Percentiles rank a stretch among this genome's conserved stretches.
Evolutionary conservation across 495 filamentous ascomycete genomes (phyloP).

Genomic region (Podospora appendiculata): DNA sequence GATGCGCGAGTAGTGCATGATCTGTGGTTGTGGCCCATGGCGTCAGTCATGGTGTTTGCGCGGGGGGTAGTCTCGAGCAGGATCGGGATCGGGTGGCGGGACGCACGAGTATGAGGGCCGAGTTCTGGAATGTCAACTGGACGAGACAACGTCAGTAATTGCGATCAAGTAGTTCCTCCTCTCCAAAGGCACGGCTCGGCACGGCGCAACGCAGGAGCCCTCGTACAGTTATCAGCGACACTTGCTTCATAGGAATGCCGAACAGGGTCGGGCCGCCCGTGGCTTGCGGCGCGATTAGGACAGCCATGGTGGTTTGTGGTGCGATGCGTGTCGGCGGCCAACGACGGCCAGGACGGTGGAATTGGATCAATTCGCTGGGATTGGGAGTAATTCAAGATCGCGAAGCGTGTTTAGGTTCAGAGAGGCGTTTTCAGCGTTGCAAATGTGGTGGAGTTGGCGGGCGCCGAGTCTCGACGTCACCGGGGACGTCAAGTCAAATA

Average conservation of each 20-base stretch:
- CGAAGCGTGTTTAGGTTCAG: too few relatives aligned
- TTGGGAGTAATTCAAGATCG: too few relatives aligned
- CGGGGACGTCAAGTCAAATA: too few relatives aligned
- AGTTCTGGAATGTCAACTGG: conserved; percentile 75
- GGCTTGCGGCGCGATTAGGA: conserved; percentile 27
- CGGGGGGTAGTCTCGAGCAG: not conserved
- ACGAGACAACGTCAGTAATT: conserved; percentile 17
- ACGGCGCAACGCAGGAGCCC: not conserved
- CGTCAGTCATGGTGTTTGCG: conserved; percentile 6
- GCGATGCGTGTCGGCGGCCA: not conserved
- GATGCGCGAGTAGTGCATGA: conserved; percentile 87
- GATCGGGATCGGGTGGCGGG: not conserved
- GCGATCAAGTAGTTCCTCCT: not conserved
- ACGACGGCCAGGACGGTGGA: not conserved
- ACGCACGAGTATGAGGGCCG: conserved; percentile 61
- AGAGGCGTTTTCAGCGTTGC: too few relatives aligned
- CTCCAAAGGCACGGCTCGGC: not conserved
- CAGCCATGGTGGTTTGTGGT: conserved; percentile 25
- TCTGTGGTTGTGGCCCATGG: conserved; percentile 29
- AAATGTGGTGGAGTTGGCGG: too few relatives aligned
- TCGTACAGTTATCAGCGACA: conserved; percentile 69
- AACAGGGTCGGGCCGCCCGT: conserved; percentile 39
- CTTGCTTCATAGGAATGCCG: conserved; percentile 67
- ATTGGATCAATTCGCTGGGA: not conserved
- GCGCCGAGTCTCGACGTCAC: too few relatives aligned